These are phyloP conservation scores for Tuber borchii DNA, from an alignment of 495 filamentous ascomycete species.

Conservation along the genomic window DNA sequence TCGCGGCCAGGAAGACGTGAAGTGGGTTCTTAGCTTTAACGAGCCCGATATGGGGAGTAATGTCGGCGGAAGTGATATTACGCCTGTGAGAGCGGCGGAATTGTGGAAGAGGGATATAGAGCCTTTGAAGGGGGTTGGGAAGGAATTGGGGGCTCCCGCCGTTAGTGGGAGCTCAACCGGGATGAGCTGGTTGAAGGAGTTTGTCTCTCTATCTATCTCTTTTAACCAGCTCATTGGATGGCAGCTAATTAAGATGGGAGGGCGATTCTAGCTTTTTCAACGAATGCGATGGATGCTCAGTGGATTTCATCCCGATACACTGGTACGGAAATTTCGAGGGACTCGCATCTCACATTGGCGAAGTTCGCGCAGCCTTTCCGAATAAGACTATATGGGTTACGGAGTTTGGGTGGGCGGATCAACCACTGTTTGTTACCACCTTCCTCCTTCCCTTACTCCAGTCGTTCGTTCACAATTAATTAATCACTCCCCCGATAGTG, in stretches of 20 bases:
- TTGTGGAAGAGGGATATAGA: constrained; percentile 62
- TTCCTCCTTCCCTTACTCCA: background rate
- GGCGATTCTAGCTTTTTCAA: constrained; percentile 21
- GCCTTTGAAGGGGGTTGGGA: constrained; percentile 54
- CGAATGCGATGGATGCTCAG: constrained; percentile 48
- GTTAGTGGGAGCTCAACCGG: constrained; percentile 54
- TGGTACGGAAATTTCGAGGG: constrained; percentile 75
- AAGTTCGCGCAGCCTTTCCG: constrained; percentile 48
- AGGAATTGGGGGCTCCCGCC: constrained; percentile 56
- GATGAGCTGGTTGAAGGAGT: constrained; percentile 57
- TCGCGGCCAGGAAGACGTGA: constrained; percentile 52
- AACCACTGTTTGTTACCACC: constrained; percentile 33
- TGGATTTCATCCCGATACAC: constrained; percentile 68
- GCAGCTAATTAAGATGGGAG: background rate
- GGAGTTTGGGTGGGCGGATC: constrained; percentile 34
- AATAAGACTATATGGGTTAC: constrained; percentile 35
- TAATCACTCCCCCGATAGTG: constrained; percentile 5
- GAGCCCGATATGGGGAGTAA: constrained; percentile 56
- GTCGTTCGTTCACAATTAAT: background rate
- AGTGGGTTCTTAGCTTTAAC: constrained; percentile 64
- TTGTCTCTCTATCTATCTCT: constrained; percentile 43
- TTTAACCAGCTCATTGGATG: background rate
- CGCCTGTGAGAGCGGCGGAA: constrained; percentile 53
- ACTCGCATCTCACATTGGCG: constrained; percentile 61
- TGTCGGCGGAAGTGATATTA: constrained; percentile 56